Base-by-base conservation (phyloP, 2,329 filamentous ascomycete species). In the Diaporthe velutina region DNA sequence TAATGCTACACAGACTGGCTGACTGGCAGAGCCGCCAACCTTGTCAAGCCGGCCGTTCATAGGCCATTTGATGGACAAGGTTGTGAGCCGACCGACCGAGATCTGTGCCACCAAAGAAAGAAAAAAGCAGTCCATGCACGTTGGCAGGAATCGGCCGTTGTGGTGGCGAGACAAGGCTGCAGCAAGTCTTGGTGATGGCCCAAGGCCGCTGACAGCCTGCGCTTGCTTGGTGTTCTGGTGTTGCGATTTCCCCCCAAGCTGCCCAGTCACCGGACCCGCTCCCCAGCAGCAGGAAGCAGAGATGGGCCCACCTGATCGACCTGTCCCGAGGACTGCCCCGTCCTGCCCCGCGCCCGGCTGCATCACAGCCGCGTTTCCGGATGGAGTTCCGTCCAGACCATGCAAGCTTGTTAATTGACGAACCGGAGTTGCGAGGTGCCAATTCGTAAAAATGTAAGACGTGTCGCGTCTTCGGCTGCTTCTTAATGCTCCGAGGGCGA, bases 121-220 rank as follows among this genome's bases (percentile, higher is more conserved):
- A 15, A 50, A 33, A 67, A 25, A 50, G 28, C 42, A 48, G 22
- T 19, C 28, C 28, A 30, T 30, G 42, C 60, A 48, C 42, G 42
- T 22, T 66, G 61, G 45, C 61, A 50, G 30, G 30, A 35, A 38
- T 52, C 45, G 33, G 64, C 45, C 64, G 45, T 19, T 28, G 48
- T 9, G 42, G 64, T 67, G 64, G 64, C 64, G 64, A 67, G 64
- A 67, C 64, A 52, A 52, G 64, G 64, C 64, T 67, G 64, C 64
- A 67, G 30, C 64, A 52, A 33, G 61, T 67, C 61, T 67, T 67
- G 61, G 45, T 50, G 40, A 50, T 50, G 61, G 61, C 19, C 22
- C 28, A 13, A 17, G 61, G 42, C 61, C 38, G 38, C 58, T 61
- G 58, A 42, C 58, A 61, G 58, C 58, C 38, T 42, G 38, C 38